Evolutionary conservation across 331 rosid genomes (phyloP).

Genomic region (Malus hybrid): DNA sequence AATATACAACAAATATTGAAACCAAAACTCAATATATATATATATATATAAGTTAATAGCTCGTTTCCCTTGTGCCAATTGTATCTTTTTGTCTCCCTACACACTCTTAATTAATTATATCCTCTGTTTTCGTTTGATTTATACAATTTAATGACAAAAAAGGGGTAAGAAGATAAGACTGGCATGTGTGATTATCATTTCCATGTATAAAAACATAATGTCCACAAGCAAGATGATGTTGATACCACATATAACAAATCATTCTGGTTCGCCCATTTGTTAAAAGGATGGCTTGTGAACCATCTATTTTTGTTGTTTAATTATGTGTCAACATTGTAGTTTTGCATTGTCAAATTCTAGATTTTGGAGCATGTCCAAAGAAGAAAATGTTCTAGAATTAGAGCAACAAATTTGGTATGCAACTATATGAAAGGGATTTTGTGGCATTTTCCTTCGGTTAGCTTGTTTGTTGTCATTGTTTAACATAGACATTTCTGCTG

Average conservation of each 20-base stretch:
- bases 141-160: too few species aligned
- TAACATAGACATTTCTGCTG: constrained; percentile 5
- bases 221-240: too few species aligned
- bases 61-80: too few species aligned
- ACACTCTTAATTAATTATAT: too few species aligned
- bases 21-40: too few species aligned
- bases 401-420: background rate
- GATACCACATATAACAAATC: background rate
- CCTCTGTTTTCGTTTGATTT: too few species aligned
- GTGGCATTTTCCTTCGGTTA: background rate
- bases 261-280: background rate
- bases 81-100: too few species aligned
- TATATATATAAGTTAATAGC: too few species aligned
- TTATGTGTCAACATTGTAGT: background rate
- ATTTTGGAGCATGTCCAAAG: background rate
- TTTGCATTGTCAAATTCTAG: background rate
- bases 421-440: background rate
- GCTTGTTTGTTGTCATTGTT: background rate
- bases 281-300: background rate
- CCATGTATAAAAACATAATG: too few species aligned
- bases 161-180: too few species aligned
- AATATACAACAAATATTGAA: too few species aligned
- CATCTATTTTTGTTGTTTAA: background rate
- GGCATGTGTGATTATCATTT: too few species aligned
- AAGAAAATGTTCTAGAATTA: background rate